These are phyloP conservation scores for Bruguiera gymnorhiza DNA, from an alignment of 345 rosid genomes.

Conservation along the genomic window DNA sequence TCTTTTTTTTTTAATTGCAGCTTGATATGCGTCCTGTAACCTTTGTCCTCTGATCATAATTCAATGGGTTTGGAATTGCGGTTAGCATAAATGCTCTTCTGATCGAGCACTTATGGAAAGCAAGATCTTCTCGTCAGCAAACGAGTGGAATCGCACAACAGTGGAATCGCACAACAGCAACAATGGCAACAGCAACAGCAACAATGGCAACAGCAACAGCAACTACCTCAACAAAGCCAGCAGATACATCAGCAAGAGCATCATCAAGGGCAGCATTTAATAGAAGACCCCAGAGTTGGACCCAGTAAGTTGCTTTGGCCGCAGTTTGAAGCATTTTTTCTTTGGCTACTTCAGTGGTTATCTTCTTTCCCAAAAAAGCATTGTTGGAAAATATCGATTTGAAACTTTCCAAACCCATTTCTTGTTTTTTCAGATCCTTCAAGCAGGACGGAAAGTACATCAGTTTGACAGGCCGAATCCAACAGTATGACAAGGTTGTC, in stretches of 20 bases:
- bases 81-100: conserved; percentile 55
- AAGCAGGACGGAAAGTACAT: too few relatives aligned
- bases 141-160: conserved; percentile 9
- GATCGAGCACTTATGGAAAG: conserved; percentile 50
- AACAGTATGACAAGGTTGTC: too few relatives aligned
- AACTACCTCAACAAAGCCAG: background rate
- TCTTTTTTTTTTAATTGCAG: conserved; percentile 22
- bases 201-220: conserved; percentile 10
- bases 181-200: too few relatives aligned
- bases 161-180: too few relatives aligned
- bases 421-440: too few relatives aligned
- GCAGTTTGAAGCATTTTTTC: background rate
- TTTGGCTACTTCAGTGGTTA: too few relatives aligned
- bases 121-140: conserved; percentile 21
- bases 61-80: conserved; percentile 52
- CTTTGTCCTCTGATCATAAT: conserved; percentile 49
- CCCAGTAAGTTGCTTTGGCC: background rate
- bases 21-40: conserved; percentile 46
- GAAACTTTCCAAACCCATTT: too few relatives aligned
- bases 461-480: too few relatives aligned
- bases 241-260: background rate
- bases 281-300: background rate
- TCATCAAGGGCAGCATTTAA: background rate
- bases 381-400: too few relatives aligned
- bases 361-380: too few relatives aligned